phyloP scores from a whole-genome alignment of 345 rosid genomes.

The Pelargonium nanum region DNA sequence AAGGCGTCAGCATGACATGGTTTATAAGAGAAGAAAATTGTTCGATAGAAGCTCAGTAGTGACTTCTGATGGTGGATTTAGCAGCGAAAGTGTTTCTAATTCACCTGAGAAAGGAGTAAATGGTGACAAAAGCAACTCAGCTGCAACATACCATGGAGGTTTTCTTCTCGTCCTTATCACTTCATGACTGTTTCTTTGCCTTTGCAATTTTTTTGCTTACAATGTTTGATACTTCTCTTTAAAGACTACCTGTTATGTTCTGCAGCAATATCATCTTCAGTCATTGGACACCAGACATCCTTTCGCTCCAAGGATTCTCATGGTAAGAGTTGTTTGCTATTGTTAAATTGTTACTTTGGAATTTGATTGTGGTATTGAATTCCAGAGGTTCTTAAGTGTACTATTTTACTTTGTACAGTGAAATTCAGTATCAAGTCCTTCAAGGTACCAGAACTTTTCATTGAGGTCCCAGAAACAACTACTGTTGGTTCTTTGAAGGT shows the following conservation, averaged over 20 bases:
- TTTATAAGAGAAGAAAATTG: slow-evolving; percentile 52
- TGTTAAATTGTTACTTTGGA: too few relatives aligned
- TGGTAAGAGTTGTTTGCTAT: slow-evolving; percentile 48
- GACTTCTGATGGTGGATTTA: slow-evolving; percentile 56
- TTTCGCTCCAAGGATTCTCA: slow-evolving; percentile 44
- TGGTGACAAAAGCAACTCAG: slow-evolving; percentile 21
- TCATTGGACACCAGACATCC: slow-evolving; percentile 29
- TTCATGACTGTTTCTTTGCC: slow-evolving; percentile 3
- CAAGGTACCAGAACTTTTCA: slow-evolving; percentile 71
- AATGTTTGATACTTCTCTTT: slow-evolving; percentile 9
- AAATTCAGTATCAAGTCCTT: slow-evolving; percentile 84
- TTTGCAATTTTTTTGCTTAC: neutral
- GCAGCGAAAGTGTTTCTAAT: slow-evolving; percentile 65
- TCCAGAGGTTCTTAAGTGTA: neutral
- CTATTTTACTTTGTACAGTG: slow-evolving; percentile 43
- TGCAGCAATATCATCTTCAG: slow-evolving; percentile 37
- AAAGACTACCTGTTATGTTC: slow-evolving; percentile 9
- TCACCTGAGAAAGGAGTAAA: slow-evolving; percentile 36
- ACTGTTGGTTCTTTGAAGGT: slow-evolving; percentile 91
- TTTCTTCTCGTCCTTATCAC: slow-evolving; percentile 7
- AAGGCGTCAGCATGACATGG: slow-evolving; percentile 25
- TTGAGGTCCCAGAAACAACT: slow-evolving; percentile 79
- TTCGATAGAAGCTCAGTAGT: slow-evolving; percentile 32
- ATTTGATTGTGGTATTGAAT: neutral
- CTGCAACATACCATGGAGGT: slow-evolving; percentile 30